phyloP scores from a whole-genome alignment of 2,329 filamentous ascomycete species.

The Fusarium pilosicola region DNA sequence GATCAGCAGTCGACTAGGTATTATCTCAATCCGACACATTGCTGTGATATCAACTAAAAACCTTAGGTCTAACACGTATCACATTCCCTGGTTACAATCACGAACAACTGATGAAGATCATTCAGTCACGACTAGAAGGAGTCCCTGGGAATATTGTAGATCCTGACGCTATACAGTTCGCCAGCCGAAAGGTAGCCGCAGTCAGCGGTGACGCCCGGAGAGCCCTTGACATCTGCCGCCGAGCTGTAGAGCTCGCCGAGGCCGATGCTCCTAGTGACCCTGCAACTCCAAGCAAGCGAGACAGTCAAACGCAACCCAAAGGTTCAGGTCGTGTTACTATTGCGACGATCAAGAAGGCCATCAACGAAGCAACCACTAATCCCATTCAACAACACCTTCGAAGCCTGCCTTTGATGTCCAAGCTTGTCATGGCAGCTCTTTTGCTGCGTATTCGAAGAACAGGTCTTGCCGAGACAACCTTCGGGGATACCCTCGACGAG shows the following conservation, averaged over 20 bases:
- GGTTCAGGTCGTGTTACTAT: slow-evolving; percentile 77
- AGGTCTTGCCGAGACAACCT: slow-evolving; percentile 85
- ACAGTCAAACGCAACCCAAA: slow-evolving; percentile 42
- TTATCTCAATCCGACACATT: slow-evolving; percentile 30
- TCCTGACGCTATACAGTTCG: slow-evolving; percentile 93
- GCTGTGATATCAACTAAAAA: neutral
- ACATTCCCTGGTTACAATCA: slow-evolving; percentile 98
- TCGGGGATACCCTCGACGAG: slow-evolving; percentile 91
- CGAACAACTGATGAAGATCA: slow-evolving; percentile 96
- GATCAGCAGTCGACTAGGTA: slow-evolving; percentile 86
- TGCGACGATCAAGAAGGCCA: slow-evolving; percentile 90
- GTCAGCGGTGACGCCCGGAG: slow-evolving; percentile 94
- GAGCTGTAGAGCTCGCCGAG: slow-evolving; percentile 95
- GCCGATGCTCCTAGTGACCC: slow-evolving; percentile 66
- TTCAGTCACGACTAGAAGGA: slow-evolving; percentile 89
- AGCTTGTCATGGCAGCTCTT: slow-evolving; percentile 86
- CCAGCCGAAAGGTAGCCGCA: slow-evolving; percentile 93
- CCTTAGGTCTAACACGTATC: slow-evolving; percentile 81
- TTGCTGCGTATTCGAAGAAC: slow-evolving; percentile 82
- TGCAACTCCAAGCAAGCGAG: slow-evolving; percentile 70
- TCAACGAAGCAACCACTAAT: slow-evolving; percentile 92
- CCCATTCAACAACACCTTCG: slow-evolving; percentile 91
- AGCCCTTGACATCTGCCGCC: slow-evolving; percentile 92
- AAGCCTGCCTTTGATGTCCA: slow-evolving; percentile 81
- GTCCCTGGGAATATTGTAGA: slow-evolving; percentile 92